phyloP scores from a whole-genome alignment of 345 rosid species.

The Eucalyptus fibrosa region DNA sequence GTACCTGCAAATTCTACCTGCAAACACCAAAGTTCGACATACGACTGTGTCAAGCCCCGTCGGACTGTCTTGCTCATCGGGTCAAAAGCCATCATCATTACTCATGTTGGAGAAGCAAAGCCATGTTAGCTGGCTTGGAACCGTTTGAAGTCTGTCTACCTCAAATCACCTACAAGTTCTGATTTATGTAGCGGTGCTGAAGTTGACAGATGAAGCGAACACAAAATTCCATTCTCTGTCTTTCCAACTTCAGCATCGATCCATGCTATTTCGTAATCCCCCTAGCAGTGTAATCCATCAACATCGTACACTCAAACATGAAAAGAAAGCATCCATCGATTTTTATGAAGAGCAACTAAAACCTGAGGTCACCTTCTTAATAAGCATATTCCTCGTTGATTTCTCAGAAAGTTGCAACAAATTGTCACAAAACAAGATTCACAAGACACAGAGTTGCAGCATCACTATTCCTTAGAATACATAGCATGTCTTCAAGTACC shows the following conservation, averaged over 20 bases:
- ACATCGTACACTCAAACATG: too few relatives aligned
- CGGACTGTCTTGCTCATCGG: too few relatives aligned
- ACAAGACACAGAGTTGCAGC: not conserved
- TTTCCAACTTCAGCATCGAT: too few relatives aligned
- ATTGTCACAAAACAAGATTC: constrained; percentile 1
- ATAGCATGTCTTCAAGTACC: constrained; percentile 17
- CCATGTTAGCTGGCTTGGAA: not conserved
- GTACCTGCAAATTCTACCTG: not conserved
- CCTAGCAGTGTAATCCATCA: too few relatives aligned
- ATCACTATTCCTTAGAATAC: not conserved
- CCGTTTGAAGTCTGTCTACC: too few relatives aligned
- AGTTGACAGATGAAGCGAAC: too few relatives aligned
- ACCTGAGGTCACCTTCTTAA: constrained; percentile 11
- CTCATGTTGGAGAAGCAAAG: not conserved
- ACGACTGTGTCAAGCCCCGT: too few relatives aligned
- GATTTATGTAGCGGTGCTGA: too few relatives aligned
- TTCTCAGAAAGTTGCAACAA: constrained; percentile 92
- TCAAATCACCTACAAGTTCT: too few relatives aligned
- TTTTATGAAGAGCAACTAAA: not conserved
- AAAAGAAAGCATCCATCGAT: not conserved
- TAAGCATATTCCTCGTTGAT: constrained; percentile 85
- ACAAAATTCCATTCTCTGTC: too few relatives aligned
- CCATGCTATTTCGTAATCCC: too few relatives aligned
- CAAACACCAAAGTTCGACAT: not conserved
- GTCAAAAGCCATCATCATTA: not conserved